A percentile compares a stretch with the other conserved stretches of the same genome.
Conservation (phyloP, 2,329 filamentous ascomycete species). For the Cucurbitaria berberidis region DNA sequence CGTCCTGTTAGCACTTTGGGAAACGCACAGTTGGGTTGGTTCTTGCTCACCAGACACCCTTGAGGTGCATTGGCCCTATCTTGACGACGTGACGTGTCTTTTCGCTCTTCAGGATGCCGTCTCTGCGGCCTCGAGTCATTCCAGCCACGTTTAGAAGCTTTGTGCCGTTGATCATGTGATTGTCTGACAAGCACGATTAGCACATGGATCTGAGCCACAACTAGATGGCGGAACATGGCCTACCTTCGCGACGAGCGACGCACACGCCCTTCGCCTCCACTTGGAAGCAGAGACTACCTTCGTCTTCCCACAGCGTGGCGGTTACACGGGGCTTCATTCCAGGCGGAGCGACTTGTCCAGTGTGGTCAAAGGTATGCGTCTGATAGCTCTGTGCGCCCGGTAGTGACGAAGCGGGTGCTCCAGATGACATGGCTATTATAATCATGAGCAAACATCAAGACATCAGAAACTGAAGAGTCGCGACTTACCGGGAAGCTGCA, state of each 20-base stretch:
- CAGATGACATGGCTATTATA: slow-evolving; percentile 43
- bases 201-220: not conserved
- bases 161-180: slow-evolving; percentile 99
- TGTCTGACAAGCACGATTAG: slow-evolving; percentile 64
- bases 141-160: slow-evolving; percentile 96
- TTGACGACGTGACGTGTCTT: slow-evolving; percentile 97
- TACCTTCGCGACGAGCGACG: slow-evolving; percentile 90
- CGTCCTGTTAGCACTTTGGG: slow-evolving; percentile 9
- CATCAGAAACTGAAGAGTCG: not conserved
- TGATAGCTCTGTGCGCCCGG: slow-evolving; percentile 43
- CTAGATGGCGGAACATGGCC: slow-evolving; percentile 15
- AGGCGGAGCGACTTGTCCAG: slow-evolving; percentile 89
- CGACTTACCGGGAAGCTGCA: slow-evolving; percentile 64
- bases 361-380: slow-evolving; percentile 74
- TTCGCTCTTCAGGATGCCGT: slow-evolving; percentile 97
- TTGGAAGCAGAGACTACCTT: slow-evolving; percentile 96
- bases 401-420: slow-evolving; percentile 35
- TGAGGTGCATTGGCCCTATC: slow-evolving; percentile 98
- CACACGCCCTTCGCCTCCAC: slow-evolving; percentile 96
- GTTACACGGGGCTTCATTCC: slow-evolving; percentile 97
- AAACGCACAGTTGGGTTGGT: not conserved
- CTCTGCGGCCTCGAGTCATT: slow-evolving; percentile 93
- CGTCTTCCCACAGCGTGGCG: slow-evolving; percentile 96
- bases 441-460: slow-evolving; percentile 11
- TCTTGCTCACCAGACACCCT: slow-evolving; percentile 63